Evolutionary conservation across 2,329 filamentous ascomycete species (phyloP).

Genomic region (Zymoseptoria ardabiliae): DNA sequence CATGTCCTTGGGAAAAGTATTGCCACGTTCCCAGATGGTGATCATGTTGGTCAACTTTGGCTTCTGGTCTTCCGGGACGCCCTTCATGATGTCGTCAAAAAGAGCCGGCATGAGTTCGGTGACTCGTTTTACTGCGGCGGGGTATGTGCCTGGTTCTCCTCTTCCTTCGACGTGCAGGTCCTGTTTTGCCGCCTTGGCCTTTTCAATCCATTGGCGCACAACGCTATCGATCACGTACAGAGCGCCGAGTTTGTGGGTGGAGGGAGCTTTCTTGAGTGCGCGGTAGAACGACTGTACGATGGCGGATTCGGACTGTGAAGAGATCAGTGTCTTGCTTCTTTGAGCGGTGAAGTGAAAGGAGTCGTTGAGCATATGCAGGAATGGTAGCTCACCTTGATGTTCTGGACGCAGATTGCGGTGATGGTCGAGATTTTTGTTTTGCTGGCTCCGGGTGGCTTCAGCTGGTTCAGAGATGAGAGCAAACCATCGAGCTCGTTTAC

Average conservation of each 20-base stretch:
- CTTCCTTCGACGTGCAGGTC: constrained; percentile 56
- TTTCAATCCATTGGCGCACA: constrained; percentile 96
- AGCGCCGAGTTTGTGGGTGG: constrained; percentile 95
- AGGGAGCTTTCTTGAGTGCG: constrained; percentile 90
- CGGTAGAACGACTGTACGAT: constrained; percentile 95
- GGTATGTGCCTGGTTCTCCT: constrained; percentile 85
- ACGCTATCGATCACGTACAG: constrained; percentile 99
- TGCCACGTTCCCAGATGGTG: constrained; percentile 95
- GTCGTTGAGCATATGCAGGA: not conserved
- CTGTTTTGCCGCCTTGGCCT: constrained; percentile 80
- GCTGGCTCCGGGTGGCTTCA: constrained; percentile 91
- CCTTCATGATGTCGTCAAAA: constrained; percentile 90
- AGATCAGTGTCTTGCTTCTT: constrained; percentile 4
- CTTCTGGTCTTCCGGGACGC: constrained; percentile 91
- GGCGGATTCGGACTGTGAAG: constrained; percentile 76
- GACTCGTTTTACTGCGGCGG: constrained; percentile 91
- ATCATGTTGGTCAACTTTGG: constrained; percentile 93
- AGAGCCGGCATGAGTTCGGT: constrained; percentile 87
- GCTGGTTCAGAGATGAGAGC: constrained; percentile 80
- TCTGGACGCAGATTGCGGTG: constrained; percentile 78
- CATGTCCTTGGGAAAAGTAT: constrained; percentile 78
- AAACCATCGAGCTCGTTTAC: constrained; percentile 86
- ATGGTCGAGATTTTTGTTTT: constrained; percentile 84
- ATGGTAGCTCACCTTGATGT: constrained; percentile 66
- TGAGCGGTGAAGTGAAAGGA: too few relatives aligned